Percentiles rank a stretch among this genome's conserved stretches.
These are phyloP conservation scores for Beauveria sp. DNA, from an alignment of 2,329 filamentous ascomycete genomes.

Conservation along the genomic window DNA sequence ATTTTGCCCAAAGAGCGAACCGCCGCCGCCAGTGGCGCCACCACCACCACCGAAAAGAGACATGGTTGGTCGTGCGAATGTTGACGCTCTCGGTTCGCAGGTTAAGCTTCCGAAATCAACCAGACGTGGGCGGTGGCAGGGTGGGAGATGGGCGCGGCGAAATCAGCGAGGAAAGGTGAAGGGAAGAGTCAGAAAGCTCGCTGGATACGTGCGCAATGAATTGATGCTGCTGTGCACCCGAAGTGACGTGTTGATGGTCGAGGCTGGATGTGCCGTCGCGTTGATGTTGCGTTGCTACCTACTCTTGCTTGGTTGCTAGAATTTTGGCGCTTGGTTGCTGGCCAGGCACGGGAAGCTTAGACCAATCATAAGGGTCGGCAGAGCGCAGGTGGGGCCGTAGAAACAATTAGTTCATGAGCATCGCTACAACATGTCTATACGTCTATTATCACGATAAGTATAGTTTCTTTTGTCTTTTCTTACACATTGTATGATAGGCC, in stretches of 20 bases:
- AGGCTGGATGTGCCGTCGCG: constrained; percentile 3
- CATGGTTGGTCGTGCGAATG: constrained; percentile 10
- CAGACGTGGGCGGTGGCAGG: constrained; percentile 29
- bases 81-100: constrained; percentile 10
- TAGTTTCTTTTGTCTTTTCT: too few species aligned
- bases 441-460: too few species aligned
- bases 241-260: neutral
- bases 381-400: neutral
- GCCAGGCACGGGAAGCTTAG: constrained; percentile 7
- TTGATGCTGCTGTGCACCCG: neutral
- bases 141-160: neutral
- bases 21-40: constrained; percentile 13
- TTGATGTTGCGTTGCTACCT: constrained; percentile 11
- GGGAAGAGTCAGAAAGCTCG: neutral
- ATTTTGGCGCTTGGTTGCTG: constrained; percentile 12
- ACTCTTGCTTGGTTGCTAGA: constrained; percentile 8
- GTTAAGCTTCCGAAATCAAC: constrained; percentile 18
- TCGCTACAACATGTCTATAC: too few species aligned
- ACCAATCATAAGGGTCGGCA: constrained; percentile 7
- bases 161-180: neutral
- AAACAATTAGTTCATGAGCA: neutral
- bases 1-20: constrained; percentile 18
- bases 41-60: constrained; percentile 13
- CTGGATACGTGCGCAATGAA: neutral
- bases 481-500: too few species aligned